Base-by-base conservation (phyloP, 768 basidiomycete species). In the Serendipita sp. region DNA sequence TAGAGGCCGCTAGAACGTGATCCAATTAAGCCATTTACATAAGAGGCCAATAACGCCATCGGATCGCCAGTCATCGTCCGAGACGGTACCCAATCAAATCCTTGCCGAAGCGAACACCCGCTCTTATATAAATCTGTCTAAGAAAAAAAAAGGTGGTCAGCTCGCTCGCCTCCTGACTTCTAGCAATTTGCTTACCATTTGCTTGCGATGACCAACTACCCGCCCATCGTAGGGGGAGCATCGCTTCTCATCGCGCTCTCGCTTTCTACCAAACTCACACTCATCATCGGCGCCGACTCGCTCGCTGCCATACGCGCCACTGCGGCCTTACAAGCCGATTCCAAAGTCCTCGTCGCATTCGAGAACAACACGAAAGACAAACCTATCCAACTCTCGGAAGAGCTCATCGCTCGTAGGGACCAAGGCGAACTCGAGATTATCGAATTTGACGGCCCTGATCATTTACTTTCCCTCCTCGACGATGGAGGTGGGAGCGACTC, bases 231-330 rank as follows among this genome's bases (percentile, higher is more conserved):
- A 58, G 22, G 53, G n/a, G 90, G 90, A 4, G 88, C 86, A 0
- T 89, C 90, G 3, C 80, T 95, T 14, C 67, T 93, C 0, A 79
- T 94, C 22, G 84, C 91, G 0, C 90, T 92, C 73, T 79, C 78
- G 58, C 75, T 86, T 28, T 73, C 75, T 43, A 70, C 73, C 62
- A 78, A 78, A 41, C 76, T 74, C 0, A 77, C 83, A 34, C 74
- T 97, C 42, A 79, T 98, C 45, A 67, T 97, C 43, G 93, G 95
- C 2, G 80, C 84, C 1, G 82, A 84, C n/a, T 68, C 79, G 1
- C 79, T 97, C 2, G 92, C 92, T 0, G 91, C 92, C 0, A 79
- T 82, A n/a, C 82, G 95, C 51, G 85, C 88, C 1, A 89, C 88
- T 67, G 76, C 86, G 17, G 83, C 88, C 1, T 78, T 95, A 38